Percentiles rank a stretch among this genome's conserved stretches.
These are phyloP conservation scores for Symbiotaphrina buchneri DNA, from an alignment of 495 filamentous ascomycete genomes.

Conservation along the genomic window DNA sequence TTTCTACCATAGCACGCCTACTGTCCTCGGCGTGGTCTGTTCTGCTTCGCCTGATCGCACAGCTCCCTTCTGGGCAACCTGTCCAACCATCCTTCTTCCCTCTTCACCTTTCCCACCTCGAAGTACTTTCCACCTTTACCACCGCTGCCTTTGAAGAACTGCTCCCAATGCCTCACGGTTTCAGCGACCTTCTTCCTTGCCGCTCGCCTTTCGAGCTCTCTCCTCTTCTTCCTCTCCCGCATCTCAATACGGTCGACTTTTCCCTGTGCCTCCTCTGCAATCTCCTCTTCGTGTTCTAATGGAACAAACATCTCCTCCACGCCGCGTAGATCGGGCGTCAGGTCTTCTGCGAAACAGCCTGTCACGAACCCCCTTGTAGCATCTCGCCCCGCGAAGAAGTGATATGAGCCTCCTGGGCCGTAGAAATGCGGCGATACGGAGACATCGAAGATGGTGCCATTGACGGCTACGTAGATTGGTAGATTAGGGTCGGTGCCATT, in stretches of 20 bases:
- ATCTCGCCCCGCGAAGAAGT: conserved; percentile 70
- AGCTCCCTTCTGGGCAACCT: conserved; percentile 17
- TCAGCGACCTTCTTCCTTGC: conserved; percentile 32
- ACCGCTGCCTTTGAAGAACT: conserved; percentile 37
- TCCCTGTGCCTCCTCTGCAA: conserved; percentile 23
- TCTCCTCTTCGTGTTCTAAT: conserved; percentile 30
- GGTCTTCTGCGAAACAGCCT: conserved; percentile 79
- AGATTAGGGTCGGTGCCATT: conserved; percentile 52
- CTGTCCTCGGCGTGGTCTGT: conserved; percentile 9
- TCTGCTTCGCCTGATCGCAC: conserved; percentile 21
- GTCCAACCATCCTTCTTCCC: conserved; percentile 10
- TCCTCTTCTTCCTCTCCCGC: too few relatives aligned
- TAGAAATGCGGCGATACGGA: conserved; percentile 50
- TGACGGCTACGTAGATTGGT: conserved; percentile 82
- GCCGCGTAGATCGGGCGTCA: conserved; percentile 60
- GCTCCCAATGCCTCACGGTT: conserved; percentile 38
- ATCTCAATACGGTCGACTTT: too few relatives aligned
- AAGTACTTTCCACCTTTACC: conserved; percentile 50
- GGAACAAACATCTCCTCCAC: conserved; percentile 81
- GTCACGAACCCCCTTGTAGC: conserved; percentile 86
- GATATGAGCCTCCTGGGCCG: conserved; percentile 75
- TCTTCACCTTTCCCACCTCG: conserved; percentile 40
- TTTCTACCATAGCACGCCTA: too few relatives aligned
- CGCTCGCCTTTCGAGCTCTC: conserved; percentile 8
- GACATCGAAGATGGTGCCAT: conserved; percentile 90